These are phyloP conservation scores for Globisporangium nodosum DNA, from an alignment of 352 stramenopile genomes.

Conservation along the genomic window DNA sequence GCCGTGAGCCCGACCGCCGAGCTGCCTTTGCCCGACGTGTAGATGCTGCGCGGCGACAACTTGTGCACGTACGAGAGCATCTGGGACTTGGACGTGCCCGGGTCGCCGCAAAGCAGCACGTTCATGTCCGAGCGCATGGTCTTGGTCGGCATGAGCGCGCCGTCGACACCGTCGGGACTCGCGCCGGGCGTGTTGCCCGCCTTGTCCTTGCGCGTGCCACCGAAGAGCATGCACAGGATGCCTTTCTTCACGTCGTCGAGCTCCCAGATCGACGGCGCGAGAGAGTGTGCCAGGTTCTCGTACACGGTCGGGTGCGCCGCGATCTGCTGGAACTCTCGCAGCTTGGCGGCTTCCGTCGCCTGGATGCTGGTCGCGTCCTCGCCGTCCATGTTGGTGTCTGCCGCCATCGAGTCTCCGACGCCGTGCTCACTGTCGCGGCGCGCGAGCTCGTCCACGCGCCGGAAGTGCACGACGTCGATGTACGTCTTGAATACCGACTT, in stretches of 20 bases:
- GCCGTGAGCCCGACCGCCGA: constrained; percentile 98
- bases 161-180: constrained; percentile 29
- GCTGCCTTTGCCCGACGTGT: constrained; percentile 98
- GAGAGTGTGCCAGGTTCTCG: constrained; percentile 72
- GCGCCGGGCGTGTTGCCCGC: constrained; percentile 17
- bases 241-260: constrained; percentile 99
- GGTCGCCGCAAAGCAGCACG: constrained; percentile 97
- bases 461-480: constrained; percentile 98
- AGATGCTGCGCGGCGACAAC: constrained; percentile 95
- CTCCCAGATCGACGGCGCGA: constrained; percentile 89
- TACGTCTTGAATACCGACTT: constrained; percentile 99
- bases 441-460: constrained; percentile 80
- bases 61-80: constrained; percentile 97
- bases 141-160: constrained; percentile 42
- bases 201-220: constrained; percentile 88
- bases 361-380: constrained; percentile 34
- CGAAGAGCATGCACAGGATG: constrained; percentile 98
- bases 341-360: constrained; percentile 44
- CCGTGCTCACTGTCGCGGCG: constrained; percentile 23
- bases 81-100: constrained; percentile 97
- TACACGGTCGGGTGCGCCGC: constrained; percentile 78
- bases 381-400: constrained; percentile 12
- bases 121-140: constrained; percentile 96
- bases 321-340: constrained; percentile 69
- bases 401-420: constrained; percentile 10